Percentiles rank a stretch among this genome's conserved stretches.
phyloP scores from a whole-genome alignment of 2,329 filamentous ascomycete genomes.

The Colletotrichum cordylinicola region DNA sequence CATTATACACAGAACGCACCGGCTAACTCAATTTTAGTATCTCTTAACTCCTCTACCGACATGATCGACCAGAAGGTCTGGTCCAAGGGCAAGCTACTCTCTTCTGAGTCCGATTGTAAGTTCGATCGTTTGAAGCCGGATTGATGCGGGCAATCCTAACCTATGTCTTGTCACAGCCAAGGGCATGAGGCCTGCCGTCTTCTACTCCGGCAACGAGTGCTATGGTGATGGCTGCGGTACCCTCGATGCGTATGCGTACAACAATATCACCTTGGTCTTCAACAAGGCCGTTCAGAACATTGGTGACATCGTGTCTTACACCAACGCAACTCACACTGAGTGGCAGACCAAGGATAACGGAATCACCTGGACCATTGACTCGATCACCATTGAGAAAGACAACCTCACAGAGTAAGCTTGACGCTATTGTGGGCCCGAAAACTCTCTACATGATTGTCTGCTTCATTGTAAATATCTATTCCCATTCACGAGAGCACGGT shows the following conservation, averaged over 20 bases:
- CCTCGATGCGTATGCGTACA: background rate
- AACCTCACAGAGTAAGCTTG: background rate
- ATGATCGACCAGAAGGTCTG: conserved; percentile 8
- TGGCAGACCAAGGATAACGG: conserved; percentile 6
- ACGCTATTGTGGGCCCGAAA: too few species aligned
- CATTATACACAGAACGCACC: background rate
- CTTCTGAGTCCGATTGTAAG: conserved; percentile 3
- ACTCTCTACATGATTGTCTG: background rate
- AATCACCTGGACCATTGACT: conserved; percentile 4
- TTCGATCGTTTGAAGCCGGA: background rate
- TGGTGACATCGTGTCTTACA: background rate
- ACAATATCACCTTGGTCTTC: conserved; percentile 9
- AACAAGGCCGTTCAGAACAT: background rate
- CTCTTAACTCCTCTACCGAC: background rate
- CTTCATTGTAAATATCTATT: background rate
- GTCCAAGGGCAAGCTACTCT: background rate
- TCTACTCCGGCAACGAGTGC: conserved; percentile 13
- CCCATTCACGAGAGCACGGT: background rate
- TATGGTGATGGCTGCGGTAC: conserved; percentile 6
- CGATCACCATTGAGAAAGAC: conserved; percentile 5
- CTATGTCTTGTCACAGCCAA: background rate
- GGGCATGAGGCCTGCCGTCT: conserved; percentile 2
- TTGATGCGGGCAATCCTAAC: background rate
- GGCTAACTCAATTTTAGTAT: background rate
- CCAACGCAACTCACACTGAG: conserved; percentile 5